Evolutionary conservation across 2,329 filamentous ascomycete species (phyloP), one percentile per base, ranked within the genome.

Genomic region (Madurella fahalii): DNA sequence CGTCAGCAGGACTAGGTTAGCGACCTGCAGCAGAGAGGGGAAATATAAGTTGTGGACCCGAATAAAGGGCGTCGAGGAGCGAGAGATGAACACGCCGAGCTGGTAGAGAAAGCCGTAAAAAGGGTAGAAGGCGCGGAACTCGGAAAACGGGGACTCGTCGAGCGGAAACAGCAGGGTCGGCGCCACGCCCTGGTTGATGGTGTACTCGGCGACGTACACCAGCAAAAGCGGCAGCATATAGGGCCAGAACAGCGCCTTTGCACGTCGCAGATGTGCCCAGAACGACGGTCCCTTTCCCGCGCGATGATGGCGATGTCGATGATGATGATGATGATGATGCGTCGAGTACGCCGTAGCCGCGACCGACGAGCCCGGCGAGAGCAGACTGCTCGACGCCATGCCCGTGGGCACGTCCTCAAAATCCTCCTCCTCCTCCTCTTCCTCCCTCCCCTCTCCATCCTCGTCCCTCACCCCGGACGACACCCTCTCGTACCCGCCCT

Each of bases 101-200:
- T 99, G 93, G 71, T 99, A 97, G 58, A 97, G 86, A 54, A 95
- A 92, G 60, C 88, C 88, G 71, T 99, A 99, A 58, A 93, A 90
- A 0, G 93, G 92, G 66, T 99, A 99, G 69, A 96, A 97, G 32
- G 86, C 87, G 40, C 93, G 86, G 68, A 85, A 94, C 62, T 90
- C 82, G 32, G 76, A 73, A 68, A 97, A 97, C 0, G 94, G 94
- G 1, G 89, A 87, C 11, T 80, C 72, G 1, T 78, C 67, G 1
- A 96, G 77, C 0, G 92, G 90, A 67, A 96, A 99, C 4, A 99
- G 81, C 0, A 97, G 77, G 0, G 91, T 96, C 1, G 94, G 93
- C 0, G 90, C 79, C 0, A 97, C 90, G 37, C 92, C 93, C 74
- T 96, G 92, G 73, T 97, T 97, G 71, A 97, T 96, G 52, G 89